Percentiles rank a stretch among this genome's conserved stretches.
Conservation (phyloP, 257 asterid genomes). For the Eustoma russellianum region DNA sequence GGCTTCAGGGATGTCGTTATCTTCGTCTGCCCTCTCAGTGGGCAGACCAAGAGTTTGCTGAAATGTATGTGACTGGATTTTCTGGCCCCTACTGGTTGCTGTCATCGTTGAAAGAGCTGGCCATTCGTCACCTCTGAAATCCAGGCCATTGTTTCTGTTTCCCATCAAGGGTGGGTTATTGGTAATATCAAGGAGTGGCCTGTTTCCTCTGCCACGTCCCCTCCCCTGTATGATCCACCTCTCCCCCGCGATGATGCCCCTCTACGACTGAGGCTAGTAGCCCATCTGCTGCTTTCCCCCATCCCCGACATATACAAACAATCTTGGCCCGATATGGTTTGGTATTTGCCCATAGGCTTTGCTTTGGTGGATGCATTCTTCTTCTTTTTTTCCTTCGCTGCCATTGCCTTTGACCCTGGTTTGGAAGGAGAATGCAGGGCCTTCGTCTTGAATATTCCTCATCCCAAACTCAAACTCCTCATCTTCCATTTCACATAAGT, state of each 20-base stretch:
- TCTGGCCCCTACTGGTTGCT: background rate
- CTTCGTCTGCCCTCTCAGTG: no score
- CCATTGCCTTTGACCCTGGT: background rate
- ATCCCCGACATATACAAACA: no score
- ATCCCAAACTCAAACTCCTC: background rate
- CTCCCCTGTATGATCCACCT: background rate
- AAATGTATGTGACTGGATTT: no score
- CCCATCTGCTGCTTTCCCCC: background rate
- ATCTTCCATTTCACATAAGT: background rate
- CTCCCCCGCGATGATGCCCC: background rate
- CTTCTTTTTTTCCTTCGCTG: background rate
- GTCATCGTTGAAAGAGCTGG: no score
- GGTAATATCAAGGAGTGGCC: background rate
- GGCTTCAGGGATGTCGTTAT: no score
- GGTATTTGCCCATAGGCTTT: background rate
- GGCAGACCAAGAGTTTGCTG: no score
- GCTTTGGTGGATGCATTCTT: background rate
- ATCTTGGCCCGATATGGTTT: no score
- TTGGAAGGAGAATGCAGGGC: background rate
- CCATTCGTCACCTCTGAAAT: no score
- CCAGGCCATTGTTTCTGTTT: no score
- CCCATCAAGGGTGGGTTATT: no score
- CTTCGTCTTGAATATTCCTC: background rate
- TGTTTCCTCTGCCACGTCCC: background rate
- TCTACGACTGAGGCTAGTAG: background rate